Evolutionary conservation across 225 moss, liverwort and hornwort genomes (phyloP), one percentile per base, ranked within the genome.

Genomic region (Anthoceros angustus): DNA sequence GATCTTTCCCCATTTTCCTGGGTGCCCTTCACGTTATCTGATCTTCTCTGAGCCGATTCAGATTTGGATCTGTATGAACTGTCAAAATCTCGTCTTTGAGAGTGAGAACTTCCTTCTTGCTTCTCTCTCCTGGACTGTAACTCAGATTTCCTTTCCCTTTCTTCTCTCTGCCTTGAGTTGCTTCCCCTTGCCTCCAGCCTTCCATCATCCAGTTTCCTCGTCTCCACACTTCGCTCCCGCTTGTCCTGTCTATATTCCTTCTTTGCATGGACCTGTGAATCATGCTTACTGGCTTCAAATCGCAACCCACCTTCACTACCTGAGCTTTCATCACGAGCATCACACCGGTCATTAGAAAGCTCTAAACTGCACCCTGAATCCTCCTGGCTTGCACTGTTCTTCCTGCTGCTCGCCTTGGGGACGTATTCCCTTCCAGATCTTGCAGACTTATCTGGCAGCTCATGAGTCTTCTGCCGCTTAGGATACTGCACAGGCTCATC

Each of bases 391-490:
- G 62, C 74, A 82, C 69, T 82, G 72, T 65, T 76, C 69, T 84
- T 86, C n/a, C 77, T 75, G 18, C 69, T 62, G 66, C 84, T 83
- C 12, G 70, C 5, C 25, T 80, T 70, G 69, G 24, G 74, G 26
- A 67, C 69, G 0, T 86, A 88, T 62, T 76, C 85, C 66, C 72
- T 75, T 49, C 62, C 75, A 12, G 81, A 39, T 70, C 77, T 81
- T 3, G 72, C 62, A 62, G 72, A 67, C 18, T 40, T 62, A 50
- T 81, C 80, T 6, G 40, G 61, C 12, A 66, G 80, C 64, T 73
- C 72, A 74, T 76, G 74, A 46, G 85, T 75, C 77, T 82, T 98
- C 26, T 68, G 78, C 77, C 83, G 84, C 82, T 92, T 98, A 4
- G 74, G 64, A 71, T 71, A 73, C 63, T 87, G 87, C 24, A 65